A percentile compares a stretch with the other conserved stretches of the same genome.
These are phyloP conservation scores for Sicyos edulis DNA, from an alignment of 306 rosid species.

Conservation along the genomic window DNA sequence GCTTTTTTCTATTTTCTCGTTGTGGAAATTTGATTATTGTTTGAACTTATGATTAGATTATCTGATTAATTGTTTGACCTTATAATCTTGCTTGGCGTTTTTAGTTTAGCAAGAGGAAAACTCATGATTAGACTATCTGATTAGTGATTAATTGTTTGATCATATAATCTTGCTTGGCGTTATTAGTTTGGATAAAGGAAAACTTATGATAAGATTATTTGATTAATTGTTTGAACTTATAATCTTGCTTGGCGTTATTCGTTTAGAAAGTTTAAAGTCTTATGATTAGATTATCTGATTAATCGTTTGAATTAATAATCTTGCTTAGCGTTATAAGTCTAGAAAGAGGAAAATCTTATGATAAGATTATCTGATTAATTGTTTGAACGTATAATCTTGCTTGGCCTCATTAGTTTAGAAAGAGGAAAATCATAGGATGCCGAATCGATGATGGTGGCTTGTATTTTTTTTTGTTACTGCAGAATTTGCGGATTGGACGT, in stretches of 20 bases:
- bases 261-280: background rate
- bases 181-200: no score
- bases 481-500: constrained; percentile 90
- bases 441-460: background rate
- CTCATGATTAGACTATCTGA: no score
- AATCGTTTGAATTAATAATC: no score
- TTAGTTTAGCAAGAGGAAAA: background rate
- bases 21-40: background rate
- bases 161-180: background rate
- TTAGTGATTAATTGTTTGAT: no score
- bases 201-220: no score
- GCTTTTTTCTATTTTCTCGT: background rate
- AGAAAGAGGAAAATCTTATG: no score
- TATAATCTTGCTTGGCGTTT: background rate
- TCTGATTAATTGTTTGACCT: background rate
- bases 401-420: background rate
- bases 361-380: no score
- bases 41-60: background rate
- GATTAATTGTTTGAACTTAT: no score
- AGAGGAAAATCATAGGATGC: background rate
- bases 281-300: no score
- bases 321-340: background rate
- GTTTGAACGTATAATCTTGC: background rate
- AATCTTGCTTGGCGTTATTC: background rate
- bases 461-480: constrained; percentile 7